These are phyloP conservation scores for Conringia planisiliqua DNA, from an alignment of 345 rosid genomes.

Conservation along the genomic window DNA sequence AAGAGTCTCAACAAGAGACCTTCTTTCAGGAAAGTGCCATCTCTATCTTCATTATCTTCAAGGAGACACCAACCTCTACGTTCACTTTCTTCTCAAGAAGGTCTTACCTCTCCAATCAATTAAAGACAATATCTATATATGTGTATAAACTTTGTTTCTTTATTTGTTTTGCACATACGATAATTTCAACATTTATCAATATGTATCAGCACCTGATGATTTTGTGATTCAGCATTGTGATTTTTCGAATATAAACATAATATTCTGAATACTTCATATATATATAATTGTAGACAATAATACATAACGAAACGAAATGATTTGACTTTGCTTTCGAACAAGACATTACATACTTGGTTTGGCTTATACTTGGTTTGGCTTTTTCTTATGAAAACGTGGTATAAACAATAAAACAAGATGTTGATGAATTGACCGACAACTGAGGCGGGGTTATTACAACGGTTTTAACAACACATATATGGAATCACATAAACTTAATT, in stretches of 20 bases:
- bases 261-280: not conserved
- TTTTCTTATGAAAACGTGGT: not conserved
- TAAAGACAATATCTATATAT: constrained; percentile 5
- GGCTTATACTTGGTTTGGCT: too few species aligned
- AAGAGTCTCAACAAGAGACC: constrained; percentile 63
- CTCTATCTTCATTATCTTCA: constrained; percentile 46
- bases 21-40: constrained; percentile 60
- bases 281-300: not conserved
- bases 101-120: constrained; percentile 65
- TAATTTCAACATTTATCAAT: constrained; percentile 19
- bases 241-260: not conserved
- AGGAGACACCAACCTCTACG: constrained; percentile 61
- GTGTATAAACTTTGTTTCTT: constrained; percentile 17
- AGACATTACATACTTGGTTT: not conserved
- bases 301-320: not conserved
- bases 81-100: constrained; percentile 87
- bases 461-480: not conserved
- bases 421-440: not conserved
- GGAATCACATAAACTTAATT: too few species aligned
- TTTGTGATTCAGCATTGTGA: constrained; percentile 9
- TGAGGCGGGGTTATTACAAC: not conserved
- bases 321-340: not conserved
- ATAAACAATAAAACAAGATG: too few species aligned
- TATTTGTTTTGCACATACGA: constrained; percentile 25
- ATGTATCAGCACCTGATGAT: constrained; percentile 5